Evolutionary conservation across 192 early-diverging fungal species (phyloP).

Genomic region (Cetraspora pellucida): DNA sequence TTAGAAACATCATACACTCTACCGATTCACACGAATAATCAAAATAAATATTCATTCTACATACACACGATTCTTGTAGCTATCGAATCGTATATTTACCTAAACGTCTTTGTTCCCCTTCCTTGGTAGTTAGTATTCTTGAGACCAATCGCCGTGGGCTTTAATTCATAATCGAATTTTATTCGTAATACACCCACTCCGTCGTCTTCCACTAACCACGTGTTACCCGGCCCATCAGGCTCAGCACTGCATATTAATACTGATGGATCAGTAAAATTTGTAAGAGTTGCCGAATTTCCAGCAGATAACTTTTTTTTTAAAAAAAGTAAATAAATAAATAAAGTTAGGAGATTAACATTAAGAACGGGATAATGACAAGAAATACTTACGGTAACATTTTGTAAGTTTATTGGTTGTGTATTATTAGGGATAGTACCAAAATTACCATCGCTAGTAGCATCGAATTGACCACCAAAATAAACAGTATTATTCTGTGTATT

Average conservation of each 20-base stretch:
- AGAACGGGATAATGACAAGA: not conserved
- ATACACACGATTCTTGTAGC: not conserved
- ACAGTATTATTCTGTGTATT: conserved; percentile 50
- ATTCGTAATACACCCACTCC: conserved; percentile 71
- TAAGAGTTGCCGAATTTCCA: not conserved
- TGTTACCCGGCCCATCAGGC: conserved; percentile 20
- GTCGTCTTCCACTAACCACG: conserved; percentile 68
- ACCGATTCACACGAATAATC: no score
- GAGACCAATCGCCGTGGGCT: conserved; percentile 67
- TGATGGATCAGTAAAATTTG: not conserved
- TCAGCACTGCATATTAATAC: conserved; percentile 11
- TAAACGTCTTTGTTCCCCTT: conserved; percentile 67
- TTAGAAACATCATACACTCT: no score
- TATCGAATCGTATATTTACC: conserved; percentile 32
- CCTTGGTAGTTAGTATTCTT: conserved; percentile 60
- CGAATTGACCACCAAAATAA: conserved; percentile 72
- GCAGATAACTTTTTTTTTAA: conserved; percentile 13
- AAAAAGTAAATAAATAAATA: conserved; percentile 5
- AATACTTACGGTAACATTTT: conserved; percentile 33
- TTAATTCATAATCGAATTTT: conserved; percentile 55
- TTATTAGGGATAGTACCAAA: conserved; percentile 30
- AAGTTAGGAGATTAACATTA: not conserved
- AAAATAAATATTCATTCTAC: no score
- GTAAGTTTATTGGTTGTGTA: conserved; percentile 44
- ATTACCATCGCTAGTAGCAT: conserved; percentile 64